Base-by-base conservation (phyloP, 2,329 filamentous ascomycete species). In the Ophiostoma himal-ulmi region DNA sequence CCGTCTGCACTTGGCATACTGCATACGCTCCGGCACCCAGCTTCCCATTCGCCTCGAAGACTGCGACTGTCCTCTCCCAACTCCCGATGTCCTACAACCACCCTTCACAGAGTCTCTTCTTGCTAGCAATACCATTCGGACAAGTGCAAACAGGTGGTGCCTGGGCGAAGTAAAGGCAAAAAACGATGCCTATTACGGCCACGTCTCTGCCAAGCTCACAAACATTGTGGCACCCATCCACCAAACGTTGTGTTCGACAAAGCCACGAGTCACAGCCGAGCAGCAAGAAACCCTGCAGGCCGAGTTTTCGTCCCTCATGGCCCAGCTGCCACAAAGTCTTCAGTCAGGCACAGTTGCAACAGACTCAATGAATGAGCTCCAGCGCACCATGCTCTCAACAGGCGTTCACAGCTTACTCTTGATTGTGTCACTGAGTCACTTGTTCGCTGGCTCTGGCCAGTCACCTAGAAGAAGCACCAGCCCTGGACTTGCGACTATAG, bases 11-110 rank as follows among this genome's bases (percentile, higher is more conserved):
- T 54, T 76, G 3, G 71, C 74, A 1, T 75, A 73, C 44, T 73
- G 71, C 44, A 69, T 74, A 20, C 72, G 74, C 20, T 75, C 70
- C 17, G 75, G 75, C 13, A 72, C 74, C 1, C 73, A 73, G 39
- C 67, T 74, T 2, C 68, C 34, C 2, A 8, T 76, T 0, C 71
- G 72, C 8, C 66, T 75, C 0, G 74, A 76, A 3, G 75, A 76
- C 26, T 68, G 67, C 20, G 75, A 76, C 65, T 76, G 75, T 34
- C 71, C 71, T 13, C 54, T 71, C 26, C 71, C 71, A 0, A 41
- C 44, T 6, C 41, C 68, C 5, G 36, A 10, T n/a, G 26, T 68
- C 0, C 34, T 70, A 17, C 48, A 36, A n/a, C 22, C 48, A 1
- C 57, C 65, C 10, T 8, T 60, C 5, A 60, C 67, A 4, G 30